Conservation (phyloP, 352 stramenopile species). For the Aphanomyces cochlioides region DNA sequence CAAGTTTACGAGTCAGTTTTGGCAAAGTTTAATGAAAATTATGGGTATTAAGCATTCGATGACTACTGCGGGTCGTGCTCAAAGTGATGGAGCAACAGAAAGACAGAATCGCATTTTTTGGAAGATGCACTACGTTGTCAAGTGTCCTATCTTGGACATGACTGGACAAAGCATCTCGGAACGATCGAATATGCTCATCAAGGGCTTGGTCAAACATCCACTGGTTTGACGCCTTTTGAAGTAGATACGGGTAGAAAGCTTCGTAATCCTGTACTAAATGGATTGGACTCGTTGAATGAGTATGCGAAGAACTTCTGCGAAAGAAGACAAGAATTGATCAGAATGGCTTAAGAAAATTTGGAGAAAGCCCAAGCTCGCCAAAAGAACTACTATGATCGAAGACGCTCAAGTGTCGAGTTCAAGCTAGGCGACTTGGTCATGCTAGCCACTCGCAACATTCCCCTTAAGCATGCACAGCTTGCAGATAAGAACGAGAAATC, state of each 20-base stretch:
- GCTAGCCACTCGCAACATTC: conserved; percentile 29
- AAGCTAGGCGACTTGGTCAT: conserved; percentile 6
- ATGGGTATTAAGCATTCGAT: too few relatives aligned
- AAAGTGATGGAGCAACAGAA: too few relatives aligned
- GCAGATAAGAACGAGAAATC: conserved; percentile 1
- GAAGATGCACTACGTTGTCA: conserved; percentile 13
- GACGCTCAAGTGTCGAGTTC: conserved; percentile 6
- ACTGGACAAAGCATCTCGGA: conserved; percentile 18
- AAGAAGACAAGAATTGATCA: background rate
- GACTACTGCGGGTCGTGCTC: too few relatives aligned
- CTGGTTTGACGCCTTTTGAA: background rate
- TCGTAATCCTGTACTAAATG: background rate
- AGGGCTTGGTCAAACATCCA: conserved; percentile 18
- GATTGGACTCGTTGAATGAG: background rate
- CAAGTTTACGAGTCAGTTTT: conserved; percentile 30
- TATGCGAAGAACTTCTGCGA: conserved; percentile 24
- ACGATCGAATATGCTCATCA: conserved; percentile 28
- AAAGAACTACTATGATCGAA: conserved; percentile 20
- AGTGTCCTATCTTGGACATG: conserved; percentile 21
- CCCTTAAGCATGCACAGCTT: conserved; percentile 18
- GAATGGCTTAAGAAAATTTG: background rate
- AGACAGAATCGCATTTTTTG: conserved; percentile 18
- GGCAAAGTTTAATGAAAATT: too few relatives aligned
- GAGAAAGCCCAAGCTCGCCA: conserved; percentile 7
- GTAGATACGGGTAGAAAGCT: background rate